Evolutionary conservation across 208 protist species (phyloP).

Genomic region (Trypanosoma caninum): DNA sequence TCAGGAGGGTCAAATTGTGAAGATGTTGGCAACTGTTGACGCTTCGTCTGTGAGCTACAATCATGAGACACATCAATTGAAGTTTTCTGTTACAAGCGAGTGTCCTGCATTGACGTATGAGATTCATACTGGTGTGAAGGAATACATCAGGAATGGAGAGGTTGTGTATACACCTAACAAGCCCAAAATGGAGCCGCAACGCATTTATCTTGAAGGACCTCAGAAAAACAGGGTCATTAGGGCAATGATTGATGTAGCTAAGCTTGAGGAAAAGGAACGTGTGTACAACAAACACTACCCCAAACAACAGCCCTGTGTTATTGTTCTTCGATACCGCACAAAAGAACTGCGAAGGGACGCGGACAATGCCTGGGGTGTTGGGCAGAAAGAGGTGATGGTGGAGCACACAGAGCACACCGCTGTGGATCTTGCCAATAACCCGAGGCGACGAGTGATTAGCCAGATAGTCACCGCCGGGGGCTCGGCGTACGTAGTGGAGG

Average conservation of each 20-base stretch:
- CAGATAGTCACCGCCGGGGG: constrained; percentile 77
- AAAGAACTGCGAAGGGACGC: constrained; percentile 58
- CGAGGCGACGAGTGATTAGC: constrained; percentile 78
- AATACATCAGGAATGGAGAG: constrained; percentile 62
- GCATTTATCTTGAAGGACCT: constrained; percentile 56
- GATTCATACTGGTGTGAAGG: constrained; percentile 90
- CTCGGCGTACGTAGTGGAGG: constrained; percentile 85
- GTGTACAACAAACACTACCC: constrained; percentile 87
- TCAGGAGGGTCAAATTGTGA: constrained; percentile 90
- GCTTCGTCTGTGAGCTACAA: constrained; percentile 77
- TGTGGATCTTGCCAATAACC: constrained; percentile 73
- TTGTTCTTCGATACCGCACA: constrained; percentile 82
- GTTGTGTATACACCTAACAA: constrained; percentile 88
- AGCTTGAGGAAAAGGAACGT: constrained; percentile 80
- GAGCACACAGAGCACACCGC: constrained; percentile 89
- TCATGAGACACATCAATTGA: constrained; percentile 57
- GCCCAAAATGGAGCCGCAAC: constrained; percentile 83
- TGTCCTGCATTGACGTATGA: constrained; percentile 79
- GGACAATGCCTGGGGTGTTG: constrained; percentile 23
- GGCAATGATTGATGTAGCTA: constrained; percentile 71
- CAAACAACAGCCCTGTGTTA: constrained; percentile 89
- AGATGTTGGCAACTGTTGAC: constrained; percentile 89
- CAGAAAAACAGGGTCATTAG: constrained; percentile 76
- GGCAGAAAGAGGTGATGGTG: constrained; percentile 44
- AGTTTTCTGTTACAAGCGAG: constrained; percentile 72